Conservation (phyloP, 306 rosid genomes). For the Prunus armeniaca region DNA sequence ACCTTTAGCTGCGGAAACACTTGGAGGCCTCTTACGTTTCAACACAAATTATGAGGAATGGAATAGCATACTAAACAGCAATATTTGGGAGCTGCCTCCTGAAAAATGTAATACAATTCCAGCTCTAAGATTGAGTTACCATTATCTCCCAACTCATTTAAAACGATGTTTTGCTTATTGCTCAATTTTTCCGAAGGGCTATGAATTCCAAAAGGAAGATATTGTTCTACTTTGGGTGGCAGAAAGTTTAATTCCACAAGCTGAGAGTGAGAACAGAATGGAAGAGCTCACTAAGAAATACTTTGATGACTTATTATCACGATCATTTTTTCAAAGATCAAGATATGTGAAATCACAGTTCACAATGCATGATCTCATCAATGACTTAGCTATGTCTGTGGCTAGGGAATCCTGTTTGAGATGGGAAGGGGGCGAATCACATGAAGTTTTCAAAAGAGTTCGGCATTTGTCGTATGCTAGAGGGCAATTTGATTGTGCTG, state of each 20-base stretch:
- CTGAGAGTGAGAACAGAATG: neutral
- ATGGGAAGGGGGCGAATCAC: neutral
- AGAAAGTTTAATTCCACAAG: neutral
- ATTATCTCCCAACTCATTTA: slow-evolving; percentile 14
- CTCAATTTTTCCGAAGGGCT: slow-evolving; percentile 18
- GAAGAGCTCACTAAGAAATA: neutral
- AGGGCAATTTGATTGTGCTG: neutral
- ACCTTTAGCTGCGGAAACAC: slow-evolving; percentile 4
- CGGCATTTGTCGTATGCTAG: neutral
- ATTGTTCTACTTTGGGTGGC: slow-evolving; percentile 21
- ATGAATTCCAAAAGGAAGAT: neutral
- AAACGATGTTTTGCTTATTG: slow-evolving; percentile 22
- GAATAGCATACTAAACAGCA: neutral
- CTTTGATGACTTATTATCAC: neutral
- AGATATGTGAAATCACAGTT: neutral
- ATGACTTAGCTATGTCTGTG: neutral
- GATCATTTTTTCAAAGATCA: slow-evolving; percentile 17
- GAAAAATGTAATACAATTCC: neutral
- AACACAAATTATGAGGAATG: neutral
- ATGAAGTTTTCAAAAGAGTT: neutral
- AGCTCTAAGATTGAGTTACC: slow-evolving; percentile 11
- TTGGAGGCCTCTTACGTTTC: neutral
- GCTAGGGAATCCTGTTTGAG: neutral
- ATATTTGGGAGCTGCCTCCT: neutral
- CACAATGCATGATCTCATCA: neutral